Percentiles rank a stretch among this genome's conserved stretches.
phyloP scores from a whole-genome alignment of 2,329 filamentous ascomycete genomes.

The Phialophora macrospora region DNA sequence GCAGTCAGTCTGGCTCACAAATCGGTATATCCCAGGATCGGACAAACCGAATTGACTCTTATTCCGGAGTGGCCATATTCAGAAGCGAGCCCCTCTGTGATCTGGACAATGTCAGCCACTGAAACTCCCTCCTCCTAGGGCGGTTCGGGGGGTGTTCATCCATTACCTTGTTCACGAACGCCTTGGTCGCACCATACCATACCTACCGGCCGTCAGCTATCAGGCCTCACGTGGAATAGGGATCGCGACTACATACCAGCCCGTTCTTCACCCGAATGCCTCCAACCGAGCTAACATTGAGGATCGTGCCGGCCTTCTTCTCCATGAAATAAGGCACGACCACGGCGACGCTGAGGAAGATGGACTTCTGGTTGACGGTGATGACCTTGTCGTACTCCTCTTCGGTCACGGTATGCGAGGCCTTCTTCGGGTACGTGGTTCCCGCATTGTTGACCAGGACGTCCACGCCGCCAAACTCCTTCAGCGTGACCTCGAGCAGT shows the following conservation, averaged over 20 bases:
- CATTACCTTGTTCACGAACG: constrained; percentile 26
- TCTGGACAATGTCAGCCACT: neutral
- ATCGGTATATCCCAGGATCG: constrained; percentile 27
- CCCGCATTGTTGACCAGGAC: constrained; percentile 91
- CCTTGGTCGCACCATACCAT: constrained; percentile 36
- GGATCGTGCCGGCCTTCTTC: constrained; percentile 30
- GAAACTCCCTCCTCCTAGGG: too few relatives aligned
- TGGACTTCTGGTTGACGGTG: constrained; percentile 43
- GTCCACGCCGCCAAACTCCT: constrained; percentile 73
- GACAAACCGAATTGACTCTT: constrained; percentile 25
- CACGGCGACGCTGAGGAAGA: constrained; percentile 42
- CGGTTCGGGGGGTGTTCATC: neutral
- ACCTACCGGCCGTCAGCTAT: constrained; percentile 1
- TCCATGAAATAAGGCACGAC: constrained; percentile 42
- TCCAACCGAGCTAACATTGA: constrained; percentile 35
- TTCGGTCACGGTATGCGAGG: constrained; percentile 40
- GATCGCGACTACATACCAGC: constrained; percentile 16
- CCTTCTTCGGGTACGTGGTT: constrained; percentile 39
- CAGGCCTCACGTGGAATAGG: neutral
- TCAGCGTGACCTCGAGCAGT: constrained; percentile 36
- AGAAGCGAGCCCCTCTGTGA: constrained; percentile 28
- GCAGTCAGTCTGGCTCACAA: constrained; percentile 9
- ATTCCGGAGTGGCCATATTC: constrained; percentile 29
- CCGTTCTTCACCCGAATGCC: constrained; percentile 32
- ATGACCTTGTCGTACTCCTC: constrained; percentile 44